Base-by-base conservation (phyloP, 805 yeast species). In the Candida schatavii region DNA sequence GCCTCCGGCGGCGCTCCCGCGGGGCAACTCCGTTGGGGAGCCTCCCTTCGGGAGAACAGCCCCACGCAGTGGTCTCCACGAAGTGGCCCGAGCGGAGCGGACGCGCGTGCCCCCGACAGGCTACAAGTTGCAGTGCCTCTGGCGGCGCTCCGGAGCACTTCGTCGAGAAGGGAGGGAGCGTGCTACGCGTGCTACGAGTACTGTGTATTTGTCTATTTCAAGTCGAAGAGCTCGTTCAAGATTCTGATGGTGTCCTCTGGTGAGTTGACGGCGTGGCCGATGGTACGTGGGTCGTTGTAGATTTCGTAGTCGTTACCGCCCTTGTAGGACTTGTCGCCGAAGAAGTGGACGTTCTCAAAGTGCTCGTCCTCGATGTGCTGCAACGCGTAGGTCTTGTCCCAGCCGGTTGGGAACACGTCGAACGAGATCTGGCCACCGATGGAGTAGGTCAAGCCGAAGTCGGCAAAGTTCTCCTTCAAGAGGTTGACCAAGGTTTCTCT, bases 221-320 rank as follows among this genome's bases (percentile, higher is more conserved):
- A 68, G 46, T 75, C 65, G 69, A 91, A 93, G 44, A 85, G 57
- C 68, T 93, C 96, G 64, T 81, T 85, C 67, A 93, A 80, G 72
- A 87, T 85, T 55, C 69, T 79, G 54, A 81, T 81, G 53, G 99
- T 93, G 70, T 93, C 99, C 35, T 70, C 85, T 54, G 99, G 99
- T 56, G 77, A 71, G 56, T 78, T 76, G 53, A 93, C 98, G 46
- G 97, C 81, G 63, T 93, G 98, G 57, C 99, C 99, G 50, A 87
- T 83, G 50, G 97, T 90, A 81, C 99, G 88, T 42, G 74, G 67
- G 67, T 93, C 99, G 57, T 64, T 74, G 77, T 85, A 93, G 68
- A 93, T 93, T 78, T 93, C 99, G 72, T 84, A 93, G 74, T 93
- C 99, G 72, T 93, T 93, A 74, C 99, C 99, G 63, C 99, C 99